Conservation (phyloP, 2,329 filamentous ascomycete species). For the Amesomyces nigricolor region DNA sequence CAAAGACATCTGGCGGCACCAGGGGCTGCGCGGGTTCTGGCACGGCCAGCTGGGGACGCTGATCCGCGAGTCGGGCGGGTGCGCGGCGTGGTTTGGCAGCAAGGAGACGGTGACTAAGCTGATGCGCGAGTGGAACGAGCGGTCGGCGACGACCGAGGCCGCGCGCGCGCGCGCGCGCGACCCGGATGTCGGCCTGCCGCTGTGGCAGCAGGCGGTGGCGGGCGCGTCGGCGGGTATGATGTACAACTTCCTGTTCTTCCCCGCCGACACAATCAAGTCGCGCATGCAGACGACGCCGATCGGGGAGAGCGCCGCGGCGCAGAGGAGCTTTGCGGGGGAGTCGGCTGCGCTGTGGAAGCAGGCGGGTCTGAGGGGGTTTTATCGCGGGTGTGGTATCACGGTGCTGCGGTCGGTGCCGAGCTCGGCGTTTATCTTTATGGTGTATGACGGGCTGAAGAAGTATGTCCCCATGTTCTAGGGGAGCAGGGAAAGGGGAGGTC, state of each 20-base stretch:
- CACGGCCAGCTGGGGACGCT: slow-evolving; percentile 89
- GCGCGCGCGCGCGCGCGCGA: slow-evolving; percentile 37
- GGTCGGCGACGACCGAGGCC: slow-evolving; percentile 34
- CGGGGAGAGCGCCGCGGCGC: slow-evolving; percentile 47
- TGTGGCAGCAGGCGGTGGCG: slow-evolving; percentile 83
- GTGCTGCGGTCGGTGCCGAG: slow-evolving; percentile 82
- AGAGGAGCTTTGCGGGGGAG: slow-evolving; percentile 68
- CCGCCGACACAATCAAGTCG: slow-evolving; percentile 94
- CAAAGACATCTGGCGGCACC: slow-evolving; percentile 70
- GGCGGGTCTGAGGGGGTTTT: slow-evolving; percentile 77
- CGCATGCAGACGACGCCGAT: slow-evolving; percentile 88
- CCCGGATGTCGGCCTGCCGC: slow-evolving; percentile 47
- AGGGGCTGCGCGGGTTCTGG: slow-evolving; percentile 87
- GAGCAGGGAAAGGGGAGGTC: not conserved
- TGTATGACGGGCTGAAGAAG: slow-evolving; percentile 81
- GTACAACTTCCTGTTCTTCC: slow-evolving; percentile 97
- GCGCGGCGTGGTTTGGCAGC: slow-evolving; percentile 89
- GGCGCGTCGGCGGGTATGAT: slow-evolving; percentile 84
- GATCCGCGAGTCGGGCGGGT: slow-evolving; percentile 88
- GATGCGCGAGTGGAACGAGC: slow-evolving; percentile 56
- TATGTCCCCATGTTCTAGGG: slow-evolving; percentile 48
- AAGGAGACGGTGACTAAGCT: slow-evolving; percentile 74
- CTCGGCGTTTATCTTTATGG: slow-evolving; percentile 96
- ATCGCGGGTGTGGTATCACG: slow-evolving; percentile 92
- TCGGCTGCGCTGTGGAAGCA: slow-evolving; percentile 70